Conservation (phyloP, 192 early-diverging fungal species). For the Podila epigama region DNA sequence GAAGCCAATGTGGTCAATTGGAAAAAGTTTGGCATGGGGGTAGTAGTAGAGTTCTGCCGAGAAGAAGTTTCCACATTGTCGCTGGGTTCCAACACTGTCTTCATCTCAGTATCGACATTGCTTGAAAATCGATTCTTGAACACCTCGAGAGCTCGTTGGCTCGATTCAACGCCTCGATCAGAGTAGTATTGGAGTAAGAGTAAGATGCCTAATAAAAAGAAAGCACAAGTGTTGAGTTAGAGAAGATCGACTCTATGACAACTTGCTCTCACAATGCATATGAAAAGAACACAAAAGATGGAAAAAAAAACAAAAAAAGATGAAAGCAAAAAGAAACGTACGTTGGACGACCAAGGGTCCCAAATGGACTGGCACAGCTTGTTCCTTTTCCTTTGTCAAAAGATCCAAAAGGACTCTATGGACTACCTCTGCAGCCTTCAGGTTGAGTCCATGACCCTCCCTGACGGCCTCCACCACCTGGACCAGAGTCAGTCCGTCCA, state of each 20-base stretch:
- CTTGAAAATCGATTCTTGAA: not conserved
- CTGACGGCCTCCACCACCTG: slow-evolving; percentile 23
- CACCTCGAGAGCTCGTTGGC: slow-evolving; percentile 11
- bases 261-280: too few species aligned
- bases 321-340: not conserved
- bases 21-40: slow-evolving; percentile 30
- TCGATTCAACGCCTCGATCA: slow-evolving; percentile 16
- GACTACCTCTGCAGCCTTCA: slow-evolving; percentile 23
- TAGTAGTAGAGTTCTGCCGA: not conserved
- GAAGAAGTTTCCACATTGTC: not conserved
- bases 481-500: slow-evolving; percentile 27
- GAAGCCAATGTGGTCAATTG: slow-evolving; percentile 1
- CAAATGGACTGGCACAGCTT: slow-evolving; percentile 16
- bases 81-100: not conserved
- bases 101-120: not conserved
- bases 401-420: slow-evolving; percentile 6
- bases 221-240: not conserved
- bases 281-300: not conserved
- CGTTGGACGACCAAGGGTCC: not conserved
- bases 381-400: slow-evolving; percentile 6
- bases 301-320: not conserved
- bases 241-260: too few species aligned
- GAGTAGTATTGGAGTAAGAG: slow-evolving; percentile 30
- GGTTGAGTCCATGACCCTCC: slow-evolving; percentile 20
- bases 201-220: slow-evolving; percentile 4